Evolutionary conservation across 2,329 filamentous ascomycete genomes (phyloP).

Genomic region (Pezicula neosporulosa): DNA sequence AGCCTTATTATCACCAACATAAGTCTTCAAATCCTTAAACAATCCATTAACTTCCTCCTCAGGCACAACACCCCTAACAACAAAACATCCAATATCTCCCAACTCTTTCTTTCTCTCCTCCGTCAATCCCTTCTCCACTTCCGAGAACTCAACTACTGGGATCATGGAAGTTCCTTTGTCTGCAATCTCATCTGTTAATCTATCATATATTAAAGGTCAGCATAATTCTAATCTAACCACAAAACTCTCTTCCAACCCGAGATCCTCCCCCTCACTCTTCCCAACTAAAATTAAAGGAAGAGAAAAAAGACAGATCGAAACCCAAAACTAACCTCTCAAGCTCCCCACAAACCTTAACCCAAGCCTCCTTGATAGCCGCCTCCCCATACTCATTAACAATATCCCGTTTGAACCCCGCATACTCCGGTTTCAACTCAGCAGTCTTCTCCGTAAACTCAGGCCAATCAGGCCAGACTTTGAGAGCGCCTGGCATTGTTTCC

Average conservation of each 20-base stretch:
- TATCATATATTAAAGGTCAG: too few species aligned
- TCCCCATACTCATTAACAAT: slow-evolving; percentile 34
- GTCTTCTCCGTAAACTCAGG: slow-evolving; percentile 17
- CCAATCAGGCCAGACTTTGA: slow-evolving; percentile 24
- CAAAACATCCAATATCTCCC: slow-evolving; percentile 24
- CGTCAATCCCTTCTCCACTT: slow-evolving; percentile 19
- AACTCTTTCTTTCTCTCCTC: slow-evolving; percentile 20
- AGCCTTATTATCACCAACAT: slow-evolving; percentile 29
- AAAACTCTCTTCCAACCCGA: too few species aligned
- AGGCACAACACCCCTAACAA: slow-evolving; percentile 21
- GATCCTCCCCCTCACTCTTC: too few species aligned
- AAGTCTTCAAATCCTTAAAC: slow-evolving; percentile 30
- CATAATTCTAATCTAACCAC: too few species aligned
- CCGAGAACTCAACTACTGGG: slow-evolving; percentile 27
- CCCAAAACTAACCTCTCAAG: slow-evolving; percentile 18
- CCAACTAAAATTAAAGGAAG: too few species aligned
- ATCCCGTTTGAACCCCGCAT: slow-evolving; percentile 25
- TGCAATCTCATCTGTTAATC: slow-evolving; percentile 33
- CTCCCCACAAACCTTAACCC: slow-evolving; percentile 34
- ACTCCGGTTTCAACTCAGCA: slow-evolving; percentile 17
- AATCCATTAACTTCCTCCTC: slow-evolving; percentile 19
- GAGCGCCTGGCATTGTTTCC: slow-evolving; percentile 1
- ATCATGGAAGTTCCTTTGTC: slow-evolving; percentile 30
- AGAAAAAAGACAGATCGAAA: too few species aligned
- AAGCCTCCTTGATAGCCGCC: slow-evolving; percentile 31